Evolutionary conservation across 352 stramenopile species (phyloP).

Genomic region (Pythium phragmitis): DNA sequence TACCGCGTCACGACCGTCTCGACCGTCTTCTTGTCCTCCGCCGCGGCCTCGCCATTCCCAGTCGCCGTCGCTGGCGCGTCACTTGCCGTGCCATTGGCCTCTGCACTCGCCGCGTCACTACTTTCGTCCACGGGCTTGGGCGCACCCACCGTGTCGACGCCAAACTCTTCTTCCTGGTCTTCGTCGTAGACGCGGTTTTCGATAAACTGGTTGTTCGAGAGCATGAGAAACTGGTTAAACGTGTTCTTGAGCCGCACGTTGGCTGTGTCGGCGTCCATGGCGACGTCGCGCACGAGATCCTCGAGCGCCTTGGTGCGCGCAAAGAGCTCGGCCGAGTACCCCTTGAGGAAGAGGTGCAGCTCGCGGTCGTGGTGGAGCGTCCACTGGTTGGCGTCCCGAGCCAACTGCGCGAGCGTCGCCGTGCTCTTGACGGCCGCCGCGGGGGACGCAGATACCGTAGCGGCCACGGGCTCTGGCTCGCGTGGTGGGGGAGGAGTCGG

Average conservation of each 20-base stretch:
- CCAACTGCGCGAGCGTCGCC: slow-evolving; percentile 11
- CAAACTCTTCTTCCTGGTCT: slow-evolving; percentile 75
- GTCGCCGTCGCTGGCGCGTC: not conserved
- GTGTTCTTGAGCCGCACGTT: slow-evolving; percentile 81
- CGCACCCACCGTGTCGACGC: slow-evolving; percentile 25
- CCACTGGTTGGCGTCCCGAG: slow-evolving; percentile 48
- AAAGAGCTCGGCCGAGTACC: slow-evolving; percentile 69
- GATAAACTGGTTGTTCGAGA: slow-evolving; percentile 88
- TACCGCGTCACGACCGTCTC: slow-evolving; percentile 78
- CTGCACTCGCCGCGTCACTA: not conserved
- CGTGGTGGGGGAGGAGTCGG: not conserved
- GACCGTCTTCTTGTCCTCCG: slow-evolving; percentile 26
- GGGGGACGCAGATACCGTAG: not conserved
- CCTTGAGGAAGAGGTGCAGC: slow-evolving; percentile 65
- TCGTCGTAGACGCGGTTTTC: slow-evolving; percentile 90
- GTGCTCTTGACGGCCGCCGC: not conserved
- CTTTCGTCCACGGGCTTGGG: slow-evolving; percentile 18
- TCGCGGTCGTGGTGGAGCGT: slow-evolving; percentile 78
- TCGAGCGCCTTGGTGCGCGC: slow-evolving; percentile 71
- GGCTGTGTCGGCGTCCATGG: slow-evolving; percentile 58
- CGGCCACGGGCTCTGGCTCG: not conserved
- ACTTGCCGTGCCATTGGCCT: not conserved
- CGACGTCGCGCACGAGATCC: slow-evolving; percentile 66
- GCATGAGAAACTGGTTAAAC: slow-evolving; percentile 87
- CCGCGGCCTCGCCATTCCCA: slow-evolving; percentile 5